Evolutionary conservation across 495 filamentous ascomycete species (phyloP).

Genomic region (Penicillium coprophilum): DNA sequence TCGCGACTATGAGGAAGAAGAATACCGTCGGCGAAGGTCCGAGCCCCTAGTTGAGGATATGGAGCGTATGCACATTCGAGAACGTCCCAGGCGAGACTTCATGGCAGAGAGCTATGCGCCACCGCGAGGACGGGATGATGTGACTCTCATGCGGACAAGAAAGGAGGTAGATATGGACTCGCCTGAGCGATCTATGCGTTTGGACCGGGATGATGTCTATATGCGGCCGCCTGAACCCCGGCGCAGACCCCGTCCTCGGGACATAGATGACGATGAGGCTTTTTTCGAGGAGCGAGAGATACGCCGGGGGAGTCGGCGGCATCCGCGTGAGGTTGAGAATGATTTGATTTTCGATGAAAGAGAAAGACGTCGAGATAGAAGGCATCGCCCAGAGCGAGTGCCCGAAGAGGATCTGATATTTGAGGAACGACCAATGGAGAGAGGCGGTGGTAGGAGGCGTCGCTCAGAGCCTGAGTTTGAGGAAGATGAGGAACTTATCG

Average conservation of each 20-base stretch:
- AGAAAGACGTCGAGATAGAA: conserved; percentile 18
- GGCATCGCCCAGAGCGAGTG: conserved; percentile 17
- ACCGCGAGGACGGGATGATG: conserved; percentile 23
- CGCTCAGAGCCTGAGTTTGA: conserved; percentile 5
- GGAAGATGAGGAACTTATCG: background rate
- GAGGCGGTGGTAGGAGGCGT: conserved; percentile 12
- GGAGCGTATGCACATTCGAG: conserved; percentile 34
- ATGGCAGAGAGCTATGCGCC: conserved; percentile 23
- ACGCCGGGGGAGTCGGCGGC: conserved; percentile 16
- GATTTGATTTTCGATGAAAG: conserved; percentile 20
- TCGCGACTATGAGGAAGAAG: conserved; percentile 26
- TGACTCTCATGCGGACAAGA: conserved; percentile 22
- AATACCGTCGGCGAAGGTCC: conserved; percentile 30
- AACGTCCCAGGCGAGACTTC: conserved; percentile 30
- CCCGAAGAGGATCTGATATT: conserved; percentile 28
- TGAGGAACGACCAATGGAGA: conserved; percentile 12
- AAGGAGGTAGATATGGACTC: conserved; percentile 26
- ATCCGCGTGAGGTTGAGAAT: conserved; percentile 22
- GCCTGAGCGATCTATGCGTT: conserved; percentile 18
- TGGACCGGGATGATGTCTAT: conserved; percentile 35
- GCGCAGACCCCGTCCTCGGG: conserved; percentile 16
- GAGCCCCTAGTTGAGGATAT: conserved; percentile 31
- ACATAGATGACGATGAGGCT: conserved; percentile 22
- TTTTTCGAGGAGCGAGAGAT: conserved; percentile 21
- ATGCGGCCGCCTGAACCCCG: conserved; percentile 17